Base-by-base conservation (phyloP, 331 rosid species). In the Rhamnella rubrinervis region DNA sequence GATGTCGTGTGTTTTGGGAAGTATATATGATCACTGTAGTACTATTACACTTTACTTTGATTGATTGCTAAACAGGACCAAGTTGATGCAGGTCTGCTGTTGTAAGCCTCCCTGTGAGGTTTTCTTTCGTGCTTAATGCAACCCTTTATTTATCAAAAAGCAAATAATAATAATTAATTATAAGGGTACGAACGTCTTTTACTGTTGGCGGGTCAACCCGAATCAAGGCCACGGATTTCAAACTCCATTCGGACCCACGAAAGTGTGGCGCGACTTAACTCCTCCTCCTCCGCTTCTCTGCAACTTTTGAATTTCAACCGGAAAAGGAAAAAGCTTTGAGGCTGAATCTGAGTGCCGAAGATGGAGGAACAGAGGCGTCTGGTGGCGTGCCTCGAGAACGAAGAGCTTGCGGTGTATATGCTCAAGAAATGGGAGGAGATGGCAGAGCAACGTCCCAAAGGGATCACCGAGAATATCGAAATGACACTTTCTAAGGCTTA, bases 401-500 rank as follows among this genome's bases (percentile, higher is more conserved):
- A 81, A 59, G 95, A 77, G 55, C 75, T 91, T 5, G 92, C 82
- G 2, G 71, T 76, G 17, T 88, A 84, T 84, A 55, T 93, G 82
- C 72, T 80, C 80, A 74, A 53, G 68, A 90, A 88, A 72, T 82
- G 95, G 91, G 84, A 79, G 71, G 95, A 91, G 70, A 78, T 87
- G 88, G 88, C 91, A 18, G 77, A 75, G 40, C 63, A 81, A 61
- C 65, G 49, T 23, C 88, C 97, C 2, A 82, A 87, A 61, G 97
- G 98, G 72, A 57, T 91, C 66, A 85, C 92, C 0, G 91, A 90
- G 7, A 85, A 87, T 78, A 55, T 87, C 5, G 97, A 87, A 23
- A 81, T 66, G 88, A 70, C 92, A 46, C 86, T 93, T 18, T 84
- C 92, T 21, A 93, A 90, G 75, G 97, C 98, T 4, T 93, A 90